Evolutionary conservation across 192 early-diverging fungal genomes (phyloP), one percentile per base, ranked within the genome.

Genomic region (Backusella liffmaniae): DNA sequence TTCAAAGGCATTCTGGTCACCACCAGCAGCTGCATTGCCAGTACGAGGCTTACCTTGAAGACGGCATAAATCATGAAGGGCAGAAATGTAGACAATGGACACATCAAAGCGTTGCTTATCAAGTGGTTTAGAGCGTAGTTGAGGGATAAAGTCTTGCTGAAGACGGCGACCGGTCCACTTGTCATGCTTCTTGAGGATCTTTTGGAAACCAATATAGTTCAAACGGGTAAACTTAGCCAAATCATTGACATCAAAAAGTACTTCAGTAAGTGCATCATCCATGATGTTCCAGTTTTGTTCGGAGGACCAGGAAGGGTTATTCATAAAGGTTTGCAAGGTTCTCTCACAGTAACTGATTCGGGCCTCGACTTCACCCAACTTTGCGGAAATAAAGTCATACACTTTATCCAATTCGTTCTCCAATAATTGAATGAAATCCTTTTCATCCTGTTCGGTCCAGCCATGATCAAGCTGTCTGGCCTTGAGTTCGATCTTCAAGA

Each of bases 161-260:
- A 99, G 84, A 65, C 87, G 83, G 74, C 88, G 92, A 16, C 78
- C 80, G 34, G 96, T 94, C 83, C 94, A 92, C 79, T 96, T 96
- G 83, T 99, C 97, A 80, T 99, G 98, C 86, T 99, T 99, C 84
- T 99, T 99, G 76, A 99, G 85, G 77, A 98, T 98, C 88, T 97
- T 93, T 72, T 91, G 87, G 73, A 95, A 94, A 30, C 92, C 94
- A 18, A 92, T 91, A 78, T 92, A 95, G 85, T 95, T 95, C 75
- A 93, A 85, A 13, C 94, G 86, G 18, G 90, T 90, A 73, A 91
- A 95, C 75, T 92, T 93, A 66, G 93, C 90, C 67, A 95, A 84
- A 78, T 95, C 91, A 73, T 94, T 93, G 30, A 94, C 88, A 68
- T 93, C 94, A 76, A 88, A 85, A 3, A 91, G 89, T 62, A 95